These are phyloP conservation scores for Linnemannia hyalina DNA, from an alignment of 192 early-diverging fungal genomes.

Conservation along the genomic window DNA sequence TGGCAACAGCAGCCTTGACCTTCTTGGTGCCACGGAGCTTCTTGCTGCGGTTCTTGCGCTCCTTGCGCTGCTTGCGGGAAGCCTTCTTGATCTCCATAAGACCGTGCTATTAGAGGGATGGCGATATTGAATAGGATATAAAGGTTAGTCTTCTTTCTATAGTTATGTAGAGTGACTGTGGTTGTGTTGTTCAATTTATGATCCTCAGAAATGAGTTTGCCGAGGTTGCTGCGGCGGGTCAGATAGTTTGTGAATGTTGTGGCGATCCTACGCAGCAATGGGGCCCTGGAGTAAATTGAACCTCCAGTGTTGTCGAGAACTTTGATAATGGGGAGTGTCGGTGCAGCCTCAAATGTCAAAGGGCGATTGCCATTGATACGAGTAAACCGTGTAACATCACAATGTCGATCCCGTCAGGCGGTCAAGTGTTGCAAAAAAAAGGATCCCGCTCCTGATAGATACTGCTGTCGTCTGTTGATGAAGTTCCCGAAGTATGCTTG, in stretches of 20 bases:
- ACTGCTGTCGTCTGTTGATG: not conserved
- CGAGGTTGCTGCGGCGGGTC: not conserved
- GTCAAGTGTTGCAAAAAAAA: not conserved
- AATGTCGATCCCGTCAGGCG: not conserved
- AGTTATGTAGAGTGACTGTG: not conserved
- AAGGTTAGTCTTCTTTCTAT: not conserved
- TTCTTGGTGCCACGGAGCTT: slow-evolving; percentile 98
- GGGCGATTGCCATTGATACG: not conserved
- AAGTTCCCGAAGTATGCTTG: not conserved
- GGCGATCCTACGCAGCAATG: not conserved
- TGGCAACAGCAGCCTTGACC: slow-evolving; percentile 74
- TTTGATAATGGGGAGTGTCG: not conserved
- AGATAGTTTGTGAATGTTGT: not conserved
- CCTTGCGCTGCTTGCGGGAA: slow-evolving; percentile 98
- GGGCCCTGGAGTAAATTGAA: not conserved
- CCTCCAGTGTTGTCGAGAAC: not conserved
- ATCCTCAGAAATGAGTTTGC: not conserved
- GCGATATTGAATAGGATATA: not conserved
- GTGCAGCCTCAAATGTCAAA: not conserved
- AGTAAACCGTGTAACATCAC: not conserved
- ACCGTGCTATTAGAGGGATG: slow-evolving; percentile 55
- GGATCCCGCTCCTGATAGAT: not conserved
- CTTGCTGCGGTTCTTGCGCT: slow-evolving; percentile 98
- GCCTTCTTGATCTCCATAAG: slow-evolving; percentile 75
- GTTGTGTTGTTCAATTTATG: not conserved